phyloP scores from a whole-genome alignment of 208 protist genomes.

The Entamoeba histolytica region DNA sequence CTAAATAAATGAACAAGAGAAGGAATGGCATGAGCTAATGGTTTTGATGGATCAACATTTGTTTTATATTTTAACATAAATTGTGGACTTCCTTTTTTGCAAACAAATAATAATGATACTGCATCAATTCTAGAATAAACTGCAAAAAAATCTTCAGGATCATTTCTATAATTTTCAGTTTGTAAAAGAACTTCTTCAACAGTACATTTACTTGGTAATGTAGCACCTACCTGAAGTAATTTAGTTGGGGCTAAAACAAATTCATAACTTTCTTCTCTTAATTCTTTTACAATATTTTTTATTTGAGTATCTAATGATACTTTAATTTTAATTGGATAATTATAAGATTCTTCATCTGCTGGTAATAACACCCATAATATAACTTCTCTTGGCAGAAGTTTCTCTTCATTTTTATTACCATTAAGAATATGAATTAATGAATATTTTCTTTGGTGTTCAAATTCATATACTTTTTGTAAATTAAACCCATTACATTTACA shows the following conservation, averaged over 20 bases:
- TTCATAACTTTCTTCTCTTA: not conserved
- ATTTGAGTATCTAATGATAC: not conserved
- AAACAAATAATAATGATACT: not conserved
- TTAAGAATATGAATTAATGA: not conserved
- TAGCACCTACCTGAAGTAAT: not conserved
- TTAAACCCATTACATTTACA: not conserved
- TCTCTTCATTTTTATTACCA: not conserved
- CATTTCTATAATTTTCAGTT: not conserved
- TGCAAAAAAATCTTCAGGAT: not conserved
- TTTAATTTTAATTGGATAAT: not conserved
- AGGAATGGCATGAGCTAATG: not conserved
- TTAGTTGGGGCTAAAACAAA: not conserved
- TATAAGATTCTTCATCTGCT: not conserved
- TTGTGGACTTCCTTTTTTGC: not conserved
- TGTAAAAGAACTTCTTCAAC: not conserved
- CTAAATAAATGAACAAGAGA: not conserved
- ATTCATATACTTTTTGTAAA: not conserved
- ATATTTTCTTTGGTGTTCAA: not conserved
- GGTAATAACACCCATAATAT: not conserved
- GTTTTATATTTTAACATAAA: not conserved
- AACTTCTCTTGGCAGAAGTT: not conserved
- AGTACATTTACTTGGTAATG: not conserved
- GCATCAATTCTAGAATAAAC: not conserved
- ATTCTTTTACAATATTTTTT: not conserved
- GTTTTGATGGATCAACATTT: not conserved